Conservation (phyloP, 768 basidiomycete species). For the Mycena vitilis region DNA sequence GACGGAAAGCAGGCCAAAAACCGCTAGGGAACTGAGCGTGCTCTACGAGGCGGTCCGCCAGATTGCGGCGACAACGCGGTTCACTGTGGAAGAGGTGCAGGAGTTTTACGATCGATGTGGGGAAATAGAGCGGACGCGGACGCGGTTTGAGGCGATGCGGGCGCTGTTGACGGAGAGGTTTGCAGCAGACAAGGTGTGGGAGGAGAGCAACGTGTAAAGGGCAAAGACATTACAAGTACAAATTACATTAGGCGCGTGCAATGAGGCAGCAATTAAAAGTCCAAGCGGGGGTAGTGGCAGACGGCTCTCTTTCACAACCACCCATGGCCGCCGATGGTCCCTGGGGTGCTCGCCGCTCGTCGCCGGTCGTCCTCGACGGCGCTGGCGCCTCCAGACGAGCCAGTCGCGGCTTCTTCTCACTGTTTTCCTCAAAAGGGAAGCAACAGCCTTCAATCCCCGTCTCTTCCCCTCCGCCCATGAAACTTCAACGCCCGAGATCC, state of each 20-base stretch:
- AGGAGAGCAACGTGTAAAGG: not conserved
- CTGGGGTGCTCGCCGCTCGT: slow-evolving; percentile 1
- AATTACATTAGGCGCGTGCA: slow-evolving; percentile 13
- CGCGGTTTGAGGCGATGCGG: slow-evolving; percentile 77
- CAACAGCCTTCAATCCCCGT: not conserved
- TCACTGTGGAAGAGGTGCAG: slow-evolving; percentile 81
- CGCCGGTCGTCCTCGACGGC: slow-evolving; percentile 10
- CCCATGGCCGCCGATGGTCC: slow-evolving; percentile 17
- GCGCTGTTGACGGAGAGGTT: slow-evolving; percentile 56
- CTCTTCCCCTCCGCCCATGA: slow-evolving; percentile 6
- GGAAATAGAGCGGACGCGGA: slow-evolving; percentile 74
- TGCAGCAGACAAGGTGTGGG: slow-evolving; percentile 41
- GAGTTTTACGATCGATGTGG: slow-evolving; percentile 82
- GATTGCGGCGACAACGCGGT: slow-evolving; percentile 77
- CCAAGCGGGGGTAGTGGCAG: too few species aligned
- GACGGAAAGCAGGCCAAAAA: slow-evolving; percentile 33
- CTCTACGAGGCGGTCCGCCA: slow-evolving; percentile 73
- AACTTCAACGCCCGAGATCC: not conserved
- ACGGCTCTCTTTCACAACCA: not conserved
- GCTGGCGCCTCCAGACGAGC: slow-evolving; percentile 22
- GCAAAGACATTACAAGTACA: slow-evolving; percentile 6
- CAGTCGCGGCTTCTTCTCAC: slow-evolving; percentile 32
- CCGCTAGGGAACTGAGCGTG: slow-evolving; percentile 64
- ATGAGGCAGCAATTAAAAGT: slow-evolving; percentile 3
- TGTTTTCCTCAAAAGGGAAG: slow-evolving; percentile 28